Evolutionary conservation across 305 asterid species (phyloP).

Genomic region (Withania somnifera): DNA sequence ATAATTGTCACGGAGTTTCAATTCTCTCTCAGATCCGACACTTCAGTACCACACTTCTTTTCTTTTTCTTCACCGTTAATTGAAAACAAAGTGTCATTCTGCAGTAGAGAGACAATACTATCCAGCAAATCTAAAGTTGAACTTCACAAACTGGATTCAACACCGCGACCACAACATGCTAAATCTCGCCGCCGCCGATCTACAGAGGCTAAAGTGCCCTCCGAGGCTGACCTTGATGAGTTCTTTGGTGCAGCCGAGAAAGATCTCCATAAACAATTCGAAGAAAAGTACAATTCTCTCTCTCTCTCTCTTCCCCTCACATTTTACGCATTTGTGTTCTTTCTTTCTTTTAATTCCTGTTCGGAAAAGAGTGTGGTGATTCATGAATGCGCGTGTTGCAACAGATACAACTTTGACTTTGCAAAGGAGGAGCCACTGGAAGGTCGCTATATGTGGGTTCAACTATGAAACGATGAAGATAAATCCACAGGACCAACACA

Average conservation of each 20-base stretch:
- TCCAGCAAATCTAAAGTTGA: constrained; percentile 26
- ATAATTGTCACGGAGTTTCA: not conserved
- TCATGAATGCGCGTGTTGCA: not conserved
- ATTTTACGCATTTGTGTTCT: not conserved
- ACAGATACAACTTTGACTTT: constrained; percentile 72
- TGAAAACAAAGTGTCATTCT: not conserved
- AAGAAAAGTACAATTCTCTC: constrained; percentile 26
- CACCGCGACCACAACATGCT: constrained; percentile 12
- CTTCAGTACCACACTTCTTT: not conserved
- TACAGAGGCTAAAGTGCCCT: constrained; percentile 25
- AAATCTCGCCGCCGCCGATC: constrained; percentile 13
- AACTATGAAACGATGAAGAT: constrained; percentile 30
- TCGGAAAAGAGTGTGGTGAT: not conserved
- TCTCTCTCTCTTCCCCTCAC: not conserved
- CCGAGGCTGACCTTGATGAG: constrained; percentile 44
- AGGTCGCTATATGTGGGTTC: constrained; percentile 72
- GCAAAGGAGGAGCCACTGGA: constrained; percentile 57
- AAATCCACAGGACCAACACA: not conserved
- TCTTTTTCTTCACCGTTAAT: not conserved
- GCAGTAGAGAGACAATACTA: constrained; percentile 11
- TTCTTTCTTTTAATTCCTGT: not conserved
- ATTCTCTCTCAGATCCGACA: not conserved
- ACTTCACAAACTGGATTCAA: constrained; percentile 28
- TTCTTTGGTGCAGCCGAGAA: constrained; percentile 52
- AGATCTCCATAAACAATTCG: constrained; percentile 28